Evolutionary conservation across 441 rosid species (phyloP).

Genomic region (Corymbia calophylla): DNA sequence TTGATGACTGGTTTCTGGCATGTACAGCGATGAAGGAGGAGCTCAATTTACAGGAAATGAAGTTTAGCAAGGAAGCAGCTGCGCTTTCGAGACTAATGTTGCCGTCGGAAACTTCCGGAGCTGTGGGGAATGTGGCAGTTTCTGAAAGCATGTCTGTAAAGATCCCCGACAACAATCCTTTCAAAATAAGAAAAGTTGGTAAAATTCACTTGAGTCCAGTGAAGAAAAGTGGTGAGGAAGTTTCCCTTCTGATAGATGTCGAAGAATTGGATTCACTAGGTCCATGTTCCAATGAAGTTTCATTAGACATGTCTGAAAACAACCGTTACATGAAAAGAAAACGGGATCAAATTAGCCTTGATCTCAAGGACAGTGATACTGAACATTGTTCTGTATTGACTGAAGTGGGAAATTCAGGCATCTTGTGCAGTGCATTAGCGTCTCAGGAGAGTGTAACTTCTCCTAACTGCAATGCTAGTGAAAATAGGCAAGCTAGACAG

Average conservation of each 20-base stretch:
- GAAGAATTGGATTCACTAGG: conserved; percentile 10
- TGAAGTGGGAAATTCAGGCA: conserved; percentile 14
- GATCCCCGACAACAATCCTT: conserved; percentile 59
- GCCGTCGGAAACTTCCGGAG: conserved; percentile 9
- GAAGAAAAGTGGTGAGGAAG: conserved; percentile 15
- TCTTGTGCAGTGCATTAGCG: conserved; percentile 1
- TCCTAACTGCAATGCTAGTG: conserved; percentile 11
- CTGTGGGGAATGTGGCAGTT: background rate
- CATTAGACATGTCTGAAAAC: conserved; percentile 1
- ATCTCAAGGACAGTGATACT: conserved; percentile 2
- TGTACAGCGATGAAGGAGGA: conserved; percentile 20
- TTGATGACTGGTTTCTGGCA: conserved; percentile 6
- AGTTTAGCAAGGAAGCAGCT: conserved; percentile 29
- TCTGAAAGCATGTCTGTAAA: conserved; percentile 10
- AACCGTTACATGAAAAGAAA: conserved; percentile 12
- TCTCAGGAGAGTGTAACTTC: conserved; percentile 42
- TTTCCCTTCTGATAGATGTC: conserved; percentile 11
- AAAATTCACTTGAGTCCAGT: conserved; percentile 9
- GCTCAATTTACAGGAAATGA: conserved; percentile 17
- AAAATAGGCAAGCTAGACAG: conserved; percentile 14
- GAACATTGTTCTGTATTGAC: conserved; percentile 31
- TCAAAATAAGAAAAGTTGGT: conserved; percentile 34
- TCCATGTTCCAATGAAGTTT: background rate
- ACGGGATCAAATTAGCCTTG: background rate
- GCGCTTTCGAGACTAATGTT: conserved; percentile 37